These are phyloP conservation scores for Alopecurus myosuroides DNA, from an alignment of 176 grass and related monocot species.

Conservation along the genomic window DNA sequence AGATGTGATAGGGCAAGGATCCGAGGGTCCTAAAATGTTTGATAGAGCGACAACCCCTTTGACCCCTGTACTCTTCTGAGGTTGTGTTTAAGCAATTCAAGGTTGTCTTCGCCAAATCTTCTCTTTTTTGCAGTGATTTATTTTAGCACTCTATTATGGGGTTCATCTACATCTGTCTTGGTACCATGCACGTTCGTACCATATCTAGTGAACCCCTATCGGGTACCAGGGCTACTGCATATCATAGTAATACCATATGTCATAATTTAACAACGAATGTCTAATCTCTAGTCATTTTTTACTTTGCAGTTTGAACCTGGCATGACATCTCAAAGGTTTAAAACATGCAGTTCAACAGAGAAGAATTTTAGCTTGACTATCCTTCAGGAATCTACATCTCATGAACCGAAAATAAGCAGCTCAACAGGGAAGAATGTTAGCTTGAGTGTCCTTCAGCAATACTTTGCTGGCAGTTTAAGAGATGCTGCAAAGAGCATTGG, in stretches of 20 bases:
- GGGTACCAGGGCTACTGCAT: not conserved
- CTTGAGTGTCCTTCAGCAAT: slow-evolving; percentile 46
- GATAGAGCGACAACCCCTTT: not conserved
- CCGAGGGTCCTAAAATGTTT: not conserved
- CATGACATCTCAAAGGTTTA: slow-evolving; percentile 2
- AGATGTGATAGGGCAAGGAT: not conserved
- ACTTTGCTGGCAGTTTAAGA: slow-evolving; percentile 72
- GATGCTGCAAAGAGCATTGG: slow-evolving; percentile 77
- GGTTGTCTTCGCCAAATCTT: not conserved
- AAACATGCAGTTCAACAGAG: slow-evolving; percentile 24
- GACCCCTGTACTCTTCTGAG: not conserved
- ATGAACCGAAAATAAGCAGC: slow-evolving; percentile 27
- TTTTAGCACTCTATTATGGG: not conserved
- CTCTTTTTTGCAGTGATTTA: not conserved
- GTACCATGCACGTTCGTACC: not conserved
- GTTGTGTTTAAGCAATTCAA: not conserved
- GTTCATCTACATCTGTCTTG: not conserved
- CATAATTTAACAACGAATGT: not conserved
- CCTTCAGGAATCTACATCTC: slow-evolving; percentile 32
- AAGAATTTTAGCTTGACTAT: slow-evolving; percentile 48
- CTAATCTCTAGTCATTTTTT: slow-evolving; percentile 15
- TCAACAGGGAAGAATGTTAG: slow-evolving; percentile 42
- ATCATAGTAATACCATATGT: not conserved
- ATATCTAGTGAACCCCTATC: not conserved
- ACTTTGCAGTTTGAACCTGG: slow-evolving; percentile 31